Base-by-base conservation (phyloP, 2,329 filamentous ascomycete species). In the Alternaria atra region DNA sequence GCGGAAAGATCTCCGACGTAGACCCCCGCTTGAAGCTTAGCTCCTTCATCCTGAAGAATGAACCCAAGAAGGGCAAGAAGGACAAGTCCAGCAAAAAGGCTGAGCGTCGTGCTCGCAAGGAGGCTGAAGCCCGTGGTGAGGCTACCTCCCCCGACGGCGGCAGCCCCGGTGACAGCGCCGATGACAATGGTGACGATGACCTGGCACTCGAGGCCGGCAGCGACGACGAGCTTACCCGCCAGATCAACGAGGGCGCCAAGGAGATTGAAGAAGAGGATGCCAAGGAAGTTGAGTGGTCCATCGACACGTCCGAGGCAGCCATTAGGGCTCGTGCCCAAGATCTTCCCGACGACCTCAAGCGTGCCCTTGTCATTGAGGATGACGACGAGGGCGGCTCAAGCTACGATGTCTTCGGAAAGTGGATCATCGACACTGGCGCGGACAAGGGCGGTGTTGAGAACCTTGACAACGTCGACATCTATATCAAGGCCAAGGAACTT, bases 31-130 rank as follows among this genome's bases (percentile, higher is more conserved):
- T 97, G 80, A 99, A 99, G 87, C 90, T 99, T 69, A 96, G 92
- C 81, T 92, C 92, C 65, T 99, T 97, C 85, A 97, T 99, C 79
- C 84, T 98, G 79, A 98, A 98, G 88, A 96, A 95, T 79, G 90
- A 93, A 80, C 90, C 92, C 73, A 97, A 97, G 85, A 93, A 93
- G 81, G 88, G 88, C 74, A 97, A 97, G 87, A 97, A 97, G 83
- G 93, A 97, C 85, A 98, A 97, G 86, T 91, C 93, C 57, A 92
- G 91, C 81, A 96, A 95, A 85, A 95, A 95, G 80, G 91, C 92
- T 75, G 83, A 84, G 55, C 93, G 93, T 79, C 93, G 91, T 81
- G 93, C 94, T 71, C 94, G 93, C 84, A 91, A 93, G 81, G 89
- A 88, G 75, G 86, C 85, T 63, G 83, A 84, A 68, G 80, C 83